Percentiles rank a stretch among this genome's conserved stretches.
Evolutionary conservation across 805 yeast genomes (phyloP).

Genomic region (Sugiyamaella valdiviana): DNA sequence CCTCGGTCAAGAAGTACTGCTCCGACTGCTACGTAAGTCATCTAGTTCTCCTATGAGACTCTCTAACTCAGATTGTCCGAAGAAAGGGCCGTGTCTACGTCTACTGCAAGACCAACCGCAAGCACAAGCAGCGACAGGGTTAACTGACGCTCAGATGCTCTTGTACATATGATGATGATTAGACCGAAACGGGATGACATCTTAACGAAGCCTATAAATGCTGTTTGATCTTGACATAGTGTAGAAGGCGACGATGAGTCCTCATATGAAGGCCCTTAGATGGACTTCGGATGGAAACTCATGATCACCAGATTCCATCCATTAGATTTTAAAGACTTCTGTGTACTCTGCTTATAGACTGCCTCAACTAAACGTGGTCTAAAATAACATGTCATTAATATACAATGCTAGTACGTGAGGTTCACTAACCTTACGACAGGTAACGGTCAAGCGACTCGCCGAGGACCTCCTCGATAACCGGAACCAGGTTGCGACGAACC

Average conservation of each 20-base stretch:
- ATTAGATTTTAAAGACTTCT: too few relatives aligned
- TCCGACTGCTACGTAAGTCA: conserved; percentile 64
- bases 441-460: conserved; percentile 84
- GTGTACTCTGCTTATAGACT: too few relatives aligned
- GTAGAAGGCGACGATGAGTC: too few relatives aligned
- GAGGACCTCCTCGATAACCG: conserved; percentile 82
- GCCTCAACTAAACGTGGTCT: too few relatives aligned
- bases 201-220: not conserved
- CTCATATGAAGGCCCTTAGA: too few relatives aligned
- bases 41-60: not conserved
- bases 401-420: too few relatives aligned
- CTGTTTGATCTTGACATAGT: too few relatives aligned
- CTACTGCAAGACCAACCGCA: conserved; percentile 85
- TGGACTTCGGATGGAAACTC: too few relatives aligned
- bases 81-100: conserved; percentile 94
- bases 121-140: conserved; percentile 87
- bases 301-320: too few relatives aligned
- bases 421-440: conserved; percentile 25
- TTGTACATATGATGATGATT: not conserved
- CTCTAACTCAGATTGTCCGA: conserved; percentile 57
- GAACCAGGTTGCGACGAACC: conserved; percentile 83
- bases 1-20: conserved; percentile 91
- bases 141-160: conserved; percentile 11
- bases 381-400: too few relatives aligned
- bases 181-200: not conserved